A percentile compares a stretch with the other conserved stretches of the same genome.
Evolutionary conservation across 2,329 filamentous ascomycete species (phyloP).

Genomic region (Pyrenophora seminiperda): DNA sequence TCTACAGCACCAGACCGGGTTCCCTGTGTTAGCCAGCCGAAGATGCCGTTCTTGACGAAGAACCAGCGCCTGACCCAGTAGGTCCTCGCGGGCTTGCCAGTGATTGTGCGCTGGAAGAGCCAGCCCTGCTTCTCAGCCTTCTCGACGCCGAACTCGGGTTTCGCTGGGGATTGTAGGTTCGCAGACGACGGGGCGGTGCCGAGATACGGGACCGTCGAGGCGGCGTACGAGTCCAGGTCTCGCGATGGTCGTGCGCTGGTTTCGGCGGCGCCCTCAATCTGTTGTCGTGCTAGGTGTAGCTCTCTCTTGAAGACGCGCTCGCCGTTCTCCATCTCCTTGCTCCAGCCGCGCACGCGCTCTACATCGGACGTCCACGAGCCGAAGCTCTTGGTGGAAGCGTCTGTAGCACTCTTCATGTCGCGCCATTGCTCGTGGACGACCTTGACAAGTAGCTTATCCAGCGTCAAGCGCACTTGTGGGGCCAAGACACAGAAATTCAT

Average conservation of each 20-base stretch:
- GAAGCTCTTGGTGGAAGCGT: constrained; percentile 66
- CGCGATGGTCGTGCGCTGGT: constrained; percentile 76
- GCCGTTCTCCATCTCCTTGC: constrained; percentile 89
- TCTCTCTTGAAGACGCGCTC: constrained; percentile 83
- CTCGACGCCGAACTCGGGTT: constrained; percentile 53
- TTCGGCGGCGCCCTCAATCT: constrained; percentile 80
- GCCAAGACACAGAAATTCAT: constrained; percentile 92
- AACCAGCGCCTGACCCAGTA: constrained; percentile 93
- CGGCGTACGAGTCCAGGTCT: constrained; percentile 89
- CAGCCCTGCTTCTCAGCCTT: constrained; percentile 88
- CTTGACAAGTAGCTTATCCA: constrained; percentile 85
- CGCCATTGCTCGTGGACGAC: constrained; percentile 87
- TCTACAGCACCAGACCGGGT: constrained; percentile 81
- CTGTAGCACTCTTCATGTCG: constrained; percentile 76
- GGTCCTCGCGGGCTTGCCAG: constrained; percentile 88
- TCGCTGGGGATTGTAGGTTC: constrained; percentile 56
- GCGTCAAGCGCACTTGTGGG: constrained; percentile 79
- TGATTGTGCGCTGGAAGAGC: constrained; percentile 80
- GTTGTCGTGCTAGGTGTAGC: constrained; percentile 75
- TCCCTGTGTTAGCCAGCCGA: constrained; percentile 89
- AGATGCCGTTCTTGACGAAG: constrained; percentile 93
- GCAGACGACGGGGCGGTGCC: constrained; percentile 68
- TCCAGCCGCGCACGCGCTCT: constrained; percentile 90
- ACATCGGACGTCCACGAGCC: constrained; percentile 77
- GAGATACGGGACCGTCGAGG: constrained; percentile 86